These are phyloP conservation scores for Solanum ossicruentum DNA, from an alignment of 257 asterid genomes.

Conservation along the genomic window DNA sequence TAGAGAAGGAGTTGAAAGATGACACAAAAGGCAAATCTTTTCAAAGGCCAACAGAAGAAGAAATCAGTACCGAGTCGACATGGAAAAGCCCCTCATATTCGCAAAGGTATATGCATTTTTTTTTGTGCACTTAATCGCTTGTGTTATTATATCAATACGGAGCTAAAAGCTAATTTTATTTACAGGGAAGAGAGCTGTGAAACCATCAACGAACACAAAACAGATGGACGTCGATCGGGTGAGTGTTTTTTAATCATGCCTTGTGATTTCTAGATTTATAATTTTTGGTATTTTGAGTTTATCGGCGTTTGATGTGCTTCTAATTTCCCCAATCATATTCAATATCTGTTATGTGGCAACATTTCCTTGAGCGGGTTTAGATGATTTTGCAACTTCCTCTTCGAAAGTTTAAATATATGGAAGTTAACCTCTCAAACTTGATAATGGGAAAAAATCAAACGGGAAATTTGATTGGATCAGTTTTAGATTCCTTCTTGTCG, in stretches of 20 bases:
- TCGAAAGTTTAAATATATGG: not conserved
- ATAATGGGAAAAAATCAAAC: not conserved
- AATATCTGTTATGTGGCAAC: not conserved
- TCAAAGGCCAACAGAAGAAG: conserved; percentile 68
- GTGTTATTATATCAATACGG: not conserved
- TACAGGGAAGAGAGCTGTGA: conserved; percentile 63
- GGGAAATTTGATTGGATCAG: not conserved
- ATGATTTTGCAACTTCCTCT: not conserved
- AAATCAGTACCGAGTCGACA: conserved; percentile 80
- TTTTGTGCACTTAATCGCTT: not conserved
- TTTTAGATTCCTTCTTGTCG: no score
- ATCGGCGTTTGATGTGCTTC: not conserved
- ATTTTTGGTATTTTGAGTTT: not conserved
- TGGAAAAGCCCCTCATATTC: conserved; percentile 48
- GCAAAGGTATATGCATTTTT: conserved; percentile 38
- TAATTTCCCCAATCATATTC: not conserved
- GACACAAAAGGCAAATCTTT: conserved; percentile 62
- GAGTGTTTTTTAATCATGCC: not conserved
- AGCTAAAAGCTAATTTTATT: not conserved
- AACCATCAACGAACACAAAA: conserved; percentile 62
- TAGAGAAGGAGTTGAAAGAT: conserved; percentile 2
- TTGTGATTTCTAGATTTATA: not conserved
- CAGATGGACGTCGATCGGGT: conserved; percentile 70
- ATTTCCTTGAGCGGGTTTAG: not conserved
- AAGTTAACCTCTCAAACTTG: not conserved